phyloP scores from a whole-genome alignment of 208 protist species.

The Wallacemonas sp. region DNA sequence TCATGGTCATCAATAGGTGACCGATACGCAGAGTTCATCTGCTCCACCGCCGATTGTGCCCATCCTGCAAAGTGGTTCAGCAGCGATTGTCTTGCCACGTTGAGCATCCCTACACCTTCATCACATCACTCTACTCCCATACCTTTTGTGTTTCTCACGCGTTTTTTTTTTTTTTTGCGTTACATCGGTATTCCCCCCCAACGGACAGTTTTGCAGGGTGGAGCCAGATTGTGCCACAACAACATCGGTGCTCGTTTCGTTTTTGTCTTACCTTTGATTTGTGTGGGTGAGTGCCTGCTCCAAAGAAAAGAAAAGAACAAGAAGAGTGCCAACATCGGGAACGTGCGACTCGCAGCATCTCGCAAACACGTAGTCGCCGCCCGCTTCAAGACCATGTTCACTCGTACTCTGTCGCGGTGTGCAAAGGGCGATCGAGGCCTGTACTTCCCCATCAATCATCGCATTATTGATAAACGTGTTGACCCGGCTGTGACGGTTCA shows the following conservation, averaged over 20 bases:
- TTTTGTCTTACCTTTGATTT: neutral
- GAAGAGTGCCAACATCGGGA: neutral
- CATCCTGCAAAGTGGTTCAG: no score
- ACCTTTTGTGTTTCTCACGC: no score
- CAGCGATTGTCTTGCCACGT: no score
- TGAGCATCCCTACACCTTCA: no score
- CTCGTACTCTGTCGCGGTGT: conserved; percentile 23
- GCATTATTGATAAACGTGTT: conserved; percentile 74
- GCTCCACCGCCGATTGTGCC: no score
- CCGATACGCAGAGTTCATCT: no score
- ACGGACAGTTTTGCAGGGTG: no score
- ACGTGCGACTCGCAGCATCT: neutral
- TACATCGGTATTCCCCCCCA: no score
- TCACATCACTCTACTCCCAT: no score
- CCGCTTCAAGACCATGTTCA: conserved; percentile 30
- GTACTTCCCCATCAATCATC: conserved; percentile 90
- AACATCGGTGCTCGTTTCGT: neutral
- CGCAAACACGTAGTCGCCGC: neutral
- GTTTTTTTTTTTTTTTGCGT: neutral
- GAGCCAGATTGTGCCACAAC: no score
- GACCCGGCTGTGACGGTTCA: conserved; percentile 42
- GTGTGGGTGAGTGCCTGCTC: neutral
- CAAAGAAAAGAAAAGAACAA: neutral
- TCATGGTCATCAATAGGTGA: no score
- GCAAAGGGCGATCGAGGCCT: conserved; percentile 61